Evolutionary conservation across 148 eudicot genomes (phyloP).

Genomic region (Arctostaphylos glauca): DNA sequence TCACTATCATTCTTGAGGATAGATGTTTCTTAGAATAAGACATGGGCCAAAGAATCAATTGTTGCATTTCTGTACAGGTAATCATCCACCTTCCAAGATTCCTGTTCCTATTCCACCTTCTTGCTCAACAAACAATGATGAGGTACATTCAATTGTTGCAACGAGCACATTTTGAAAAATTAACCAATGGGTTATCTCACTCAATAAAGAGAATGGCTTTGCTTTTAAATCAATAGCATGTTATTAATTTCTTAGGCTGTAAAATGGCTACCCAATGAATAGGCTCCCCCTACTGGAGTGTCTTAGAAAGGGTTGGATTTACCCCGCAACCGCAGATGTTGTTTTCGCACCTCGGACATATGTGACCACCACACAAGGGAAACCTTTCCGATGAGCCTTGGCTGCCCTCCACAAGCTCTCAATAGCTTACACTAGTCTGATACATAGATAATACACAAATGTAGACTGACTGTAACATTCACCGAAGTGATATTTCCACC

Average conservation of each 20-base stretch:
- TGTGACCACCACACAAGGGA: too few species aligned
- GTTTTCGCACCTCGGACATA: too few species aligned
- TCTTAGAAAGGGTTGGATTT: too few species aligned
- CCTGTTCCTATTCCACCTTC: constrained; percentile 83
- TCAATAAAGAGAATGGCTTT: background rate
- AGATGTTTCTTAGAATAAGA: background rate
- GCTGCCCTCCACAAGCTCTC: too few species aligned
- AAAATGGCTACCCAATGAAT: too few species aligned
- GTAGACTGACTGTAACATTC: background rate
- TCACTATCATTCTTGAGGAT: background rate
- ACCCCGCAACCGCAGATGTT: too few species aligned
- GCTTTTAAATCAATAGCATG: background rate
- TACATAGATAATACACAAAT: background rate
- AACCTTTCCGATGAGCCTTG: too few species aligned
- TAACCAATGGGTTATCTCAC: background rate
- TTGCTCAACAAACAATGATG: constrained; percentile 36
- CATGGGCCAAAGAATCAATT: constrained; percentile 17
- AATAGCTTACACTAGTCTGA: background rate
- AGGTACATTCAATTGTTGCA: constrained; percentile 52
- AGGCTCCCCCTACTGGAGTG: too few species aligned
- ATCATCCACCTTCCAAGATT: constrained; percentile 81
- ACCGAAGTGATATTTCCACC: background rate
- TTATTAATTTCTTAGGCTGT: background rate
- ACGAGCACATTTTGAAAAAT: background rate
- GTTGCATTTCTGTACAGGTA: constrained; percentile 48